Evolutionary conservation across 2,329 filamentous ascomycete genomes (phyloP).

Genomic region (Penicillium sp.): DNA sequence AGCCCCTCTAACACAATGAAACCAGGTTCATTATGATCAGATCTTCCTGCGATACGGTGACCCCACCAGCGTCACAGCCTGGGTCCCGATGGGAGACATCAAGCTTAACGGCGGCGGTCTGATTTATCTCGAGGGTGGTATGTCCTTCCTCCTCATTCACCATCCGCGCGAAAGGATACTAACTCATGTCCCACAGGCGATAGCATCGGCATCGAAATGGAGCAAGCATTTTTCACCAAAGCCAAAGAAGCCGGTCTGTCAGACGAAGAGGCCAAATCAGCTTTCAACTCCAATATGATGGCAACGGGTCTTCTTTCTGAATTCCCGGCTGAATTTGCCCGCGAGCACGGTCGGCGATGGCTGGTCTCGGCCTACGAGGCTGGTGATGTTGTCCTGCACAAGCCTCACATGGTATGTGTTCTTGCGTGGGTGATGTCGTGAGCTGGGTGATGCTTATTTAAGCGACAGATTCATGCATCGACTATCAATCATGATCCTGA

Average conservation of each 20-base stretch:
- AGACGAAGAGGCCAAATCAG: conserved; percentile 52
- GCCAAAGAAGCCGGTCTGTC: conserved; percentile 51
- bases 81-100: conserved; percentile 58
- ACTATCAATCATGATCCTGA: conserved; percentile 55
- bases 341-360: conserved; percentile 48
- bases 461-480: conserved; percentile 55
- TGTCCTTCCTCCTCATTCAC: background rate
- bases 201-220: conserved; percentile 17
- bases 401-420: conserved; percentile 36
- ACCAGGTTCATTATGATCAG: conserved; percentile 54
- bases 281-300: conserved; percentile 62
- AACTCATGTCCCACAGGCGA: conserved; percentile 32
- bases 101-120: conserved; percentile 56
- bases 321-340: conserved; percentile 47
- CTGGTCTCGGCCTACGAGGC: conserved; percentile 55
- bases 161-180: background rate
- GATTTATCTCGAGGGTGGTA: conserved; percentile 56
- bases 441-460: background rate
- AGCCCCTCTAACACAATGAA: background rate
- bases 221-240: conserved; percentile 46
- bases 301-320: conserved; percentile 54
- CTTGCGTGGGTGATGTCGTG: background rate
- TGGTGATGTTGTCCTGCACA: conserved; percentile 49
- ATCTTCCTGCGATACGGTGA: conserved; percentile 58
- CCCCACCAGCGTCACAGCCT: conserved; percentile 55